Base-by-base conservation (phyloP, 176 grass and related monocot genomes). In the Poa pratensis region DNA sequence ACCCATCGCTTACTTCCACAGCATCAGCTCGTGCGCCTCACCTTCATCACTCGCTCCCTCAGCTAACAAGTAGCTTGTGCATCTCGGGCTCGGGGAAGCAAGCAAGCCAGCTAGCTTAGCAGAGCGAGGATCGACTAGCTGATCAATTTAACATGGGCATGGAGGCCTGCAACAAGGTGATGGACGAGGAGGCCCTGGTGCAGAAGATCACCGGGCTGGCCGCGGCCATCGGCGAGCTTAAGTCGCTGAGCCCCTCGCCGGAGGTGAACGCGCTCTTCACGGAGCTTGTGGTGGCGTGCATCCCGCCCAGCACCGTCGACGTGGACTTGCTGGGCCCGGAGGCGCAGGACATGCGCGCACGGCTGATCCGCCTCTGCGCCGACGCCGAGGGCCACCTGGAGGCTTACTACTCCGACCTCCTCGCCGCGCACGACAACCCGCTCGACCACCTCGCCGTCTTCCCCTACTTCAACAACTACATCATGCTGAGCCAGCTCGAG, bases 191-290 rank as follows among this genome's bases (percentile, higher is more conserved):
- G 60, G n/a, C 69, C 50, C 49, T 98, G 3, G 86, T 98, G 20
- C n/a, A 80, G 35, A 96, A 87, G 75, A 94, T 99, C 90, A 27
- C 82, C 5, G 79, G 39, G 4, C 77, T 99, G 28, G 81, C 84
- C 23, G 71, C 66, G 0, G 50, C 80, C 32, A 89, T 99, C 76
- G 85, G 15, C 35, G 75, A 89, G 71, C 93, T 99, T 0, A 82
- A 69, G 4, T 89, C 73, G 18, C 96, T 99, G 4, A 84, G 75
- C 78, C 96, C 96, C 0, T 94, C 90, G 18, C 66, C 68, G 23
- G 87, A 86, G 75, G 96, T 99, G 62, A 82, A 96, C 90, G 82
- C 74, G 8, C 91, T 99, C n/a, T 99, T 99, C 82, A 96, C 91
- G 1, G 82, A 94, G 27, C 90, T 99, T 0, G 96, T 99, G 2